These are phyloP conservation scores for Salvia splendens DNA, from an alignment of 257 asterid species.

Conservation along the genomic window DNA sequence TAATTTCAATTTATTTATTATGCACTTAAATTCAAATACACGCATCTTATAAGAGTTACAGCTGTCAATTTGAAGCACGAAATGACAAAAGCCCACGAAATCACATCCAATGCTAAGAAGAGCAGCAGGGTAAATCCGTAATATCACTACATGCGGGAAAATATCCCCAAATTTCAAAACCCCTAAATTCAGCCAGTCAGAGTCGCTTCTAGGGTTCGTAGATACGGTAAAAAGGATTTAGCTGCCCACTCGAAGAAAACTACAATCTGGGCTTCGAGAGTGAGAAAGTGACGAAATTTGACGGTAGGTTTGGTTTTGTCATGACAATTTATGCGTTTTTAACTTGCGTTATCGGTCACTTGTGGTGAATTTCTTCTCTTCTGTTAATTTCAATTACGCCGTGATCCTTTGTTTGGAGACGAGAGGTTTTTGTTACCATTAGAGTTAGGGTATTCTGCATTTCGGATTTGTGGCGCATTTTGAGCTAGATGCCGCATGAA, in stretches of 20 bases:
- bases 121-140: slow-evolving; percentile 16
- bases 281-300: neutral
- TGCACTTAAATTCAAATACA: too few relatives aligned
- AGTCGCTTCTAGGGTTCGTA: slow-evolving; percentile 27
- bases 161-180: slow-evolving; percentile 21
- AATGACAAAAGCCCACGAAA: neutral
- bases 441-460: too few relatives aligned
- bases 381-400: slow-evolving; percentile 2
- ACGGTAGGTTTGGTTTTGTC: neutral
- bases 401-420: neutral
- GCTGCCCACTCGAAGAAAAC: slow-evolving; percentile 8
- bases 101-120: neutral
- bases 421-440: too few relatives aligned
- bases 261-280: neutral
- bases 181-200: slow-evolving; percentile 1
- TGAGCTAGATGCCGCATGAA: too few relatives aligned
- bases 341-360: neutral
- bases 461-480: too few relatives aligned
- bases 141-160: neutral
- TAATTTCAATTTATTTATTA: too few relatives aligned
- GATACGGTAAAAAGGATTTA: neutral
- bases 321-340: neutral
- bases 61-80: too few relatives aligned
- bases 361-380: too few relatives aligned
- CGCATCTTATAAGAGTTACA: too few relatives aligned